Evolutionary conservation across 768 basidiomycete species (phyloP).

Genomic region (Exidia glandulosa): DNA sequence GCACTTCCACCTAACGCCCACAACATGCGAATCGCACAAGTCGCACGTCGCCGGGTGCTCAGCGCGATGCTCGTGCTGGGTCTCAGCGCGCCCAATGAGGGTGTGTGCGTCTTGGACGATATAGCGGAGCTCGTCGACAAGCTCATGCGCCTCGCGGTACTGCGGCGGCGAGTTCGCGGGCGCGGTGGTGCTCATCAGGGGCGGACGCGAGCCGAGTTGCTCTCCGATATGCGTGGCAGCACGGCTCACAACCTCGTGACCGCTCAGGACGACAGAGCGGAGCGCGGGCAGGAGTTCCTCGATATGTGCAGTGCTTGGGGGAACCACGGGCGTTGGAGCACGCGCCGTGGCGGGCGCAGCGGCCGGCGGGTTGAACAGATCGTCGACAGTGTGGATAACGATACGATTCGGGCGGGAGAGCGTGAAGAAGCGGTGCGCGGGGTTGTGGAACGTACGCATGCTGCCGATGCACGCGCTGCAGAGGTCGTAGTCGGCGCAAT

Average conservation of each 20-base stretch:
- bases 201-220: no score
- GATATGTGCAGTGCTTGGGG: no score
- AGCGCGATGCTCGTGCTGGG: no score
- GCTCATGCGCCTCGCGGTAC: no score
- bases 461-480: constrained; percentile 46
- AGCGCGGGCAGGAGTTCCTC: no score
- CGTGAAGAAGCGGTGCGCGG: constrained; percentile 61
- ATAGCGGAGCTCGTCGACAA: background rate
- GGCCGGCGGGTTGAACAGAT: background rate
- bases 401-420: constrained; percentile 55
- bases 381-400: constrained; percentile 45
- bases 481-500: constrained; percentile 71
- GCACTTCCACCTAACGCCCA: constrained; percentile 78
- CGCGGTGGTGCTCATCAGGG: no score
- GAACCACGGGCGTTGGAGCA: background rate
- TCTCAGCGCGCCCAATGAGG: no score
- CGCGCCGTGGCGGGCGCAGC: background rate
- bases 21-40: constrained; percentile 61
- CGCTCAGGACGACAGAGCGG: no score
- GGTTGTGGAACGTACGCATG: constrained; percentile 40
- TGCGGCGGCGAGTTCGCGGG: no score
- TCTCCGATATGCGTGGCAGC: background rate
- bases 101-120: background rate
- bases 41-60: constrained; percentile 63
- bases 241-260: no score